Conservation (phyloP, 176 grass and related monocot species). For the Carex scoparia region DNA sequence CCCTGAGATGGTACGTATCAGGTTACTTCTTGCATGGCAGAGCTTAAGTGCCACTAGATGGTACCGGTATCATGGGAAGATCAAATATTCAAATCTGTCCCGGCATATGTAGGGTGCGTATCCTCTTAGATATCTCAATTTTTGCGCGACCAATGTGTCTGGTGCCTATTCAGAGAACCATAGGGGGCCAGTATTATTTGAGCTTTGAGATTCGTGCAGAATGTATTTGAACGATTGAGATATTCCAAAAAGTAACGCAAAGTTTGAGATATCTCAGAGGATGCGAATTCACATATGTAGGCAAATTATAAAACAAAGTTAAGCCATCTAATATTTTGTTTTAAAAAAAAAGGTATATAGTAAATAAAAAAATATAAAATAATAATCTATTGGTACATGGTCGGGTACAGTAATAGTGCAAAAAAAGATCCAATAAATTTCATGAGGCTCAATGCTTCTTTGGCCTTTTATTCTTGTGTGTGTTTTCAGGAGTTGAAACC, state of each 20-base stretch:
- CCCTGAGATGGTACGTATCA: too few relatives aligned
- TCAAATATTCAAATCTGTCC: background rate
- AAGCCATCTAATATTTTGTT: background rate
- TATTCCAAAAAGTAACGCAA: too few relatives aligned
- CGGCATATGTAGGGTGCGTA: background rate
- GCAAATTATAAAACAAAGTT: background rate
- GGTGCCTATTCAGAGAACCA: too few relatives aligned
- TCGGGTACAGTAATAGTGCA: background rate
- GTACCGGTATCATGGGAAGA: background rate
- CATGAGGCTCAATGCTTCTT: slow-evolving; percentile 43
- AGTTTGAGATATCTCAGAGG: too few relatives aligned
- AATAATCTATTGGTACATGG: background rate
- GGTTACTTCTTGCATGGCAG: background rate
- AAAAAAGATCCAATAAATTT: background rate
- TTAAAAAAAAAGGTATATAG: background rate
- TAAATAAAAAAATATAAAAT: background rate
- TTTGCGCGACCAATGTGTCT: too few relatives aligned
- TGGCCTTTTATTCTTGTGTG: slow-evolving; percentile 50
- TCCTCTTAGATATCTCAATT: too few relatives aligned
- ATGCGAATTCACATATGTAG: background rate
- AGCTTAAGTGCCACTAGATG: background rate
- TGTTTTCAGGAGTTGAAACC: slow-evolving; percentile 41
- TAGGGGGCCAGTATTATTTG: too few relatives aligned
- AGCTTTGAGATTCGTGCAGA: too few relatives aligned
- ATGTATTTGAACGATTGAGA: too few relatives aligned